Base-by-base conservation (phyloP, 2,329 filamentous ascomycete genomes). In the Coniella vitis region DNA sequence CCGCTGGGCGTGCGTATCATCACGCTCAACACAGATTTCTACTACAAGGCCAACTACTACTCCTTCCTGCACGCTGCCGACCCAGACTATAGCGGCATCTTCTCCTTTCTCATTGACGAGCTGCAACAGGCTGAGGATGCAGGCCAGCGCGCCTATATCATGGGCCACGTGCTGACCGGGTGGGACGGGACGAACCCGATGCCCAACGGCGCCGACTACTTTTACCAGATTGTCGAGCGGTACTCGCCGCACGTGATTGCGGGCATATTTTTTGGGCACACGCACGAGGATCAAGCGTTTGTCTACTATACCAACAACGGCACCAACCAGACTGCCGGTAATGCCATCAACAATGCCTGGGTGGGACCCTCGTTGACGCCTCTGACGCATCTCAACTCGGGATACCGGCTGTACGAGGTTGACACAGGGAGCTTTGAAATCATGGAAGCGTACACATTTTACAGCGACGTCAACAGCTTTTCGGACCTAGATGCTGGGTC, bases 171-270 rank as follows among this genome's bases (percentile, higher is more conserved):
- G 12, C 67, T 76, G 8, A 70, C 68, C 20, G 76, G 77, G 7
- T 80, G 75, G 51, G 75, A 79, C 56, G 76, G 76, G 21, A 61
- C 61, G 3, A 79, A 79, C 49, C 71, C 75, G 3, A 67, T 73
- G 58, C 71, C 71, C 35, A 69, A 69, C 47, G 63, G 67, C 41
- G 65, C 68, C 12, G 63, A 70, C 52, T 63, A 67, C 50, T 63
- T 72, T 32, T 67, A 69, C 41, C 61, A 66, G 48, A 65, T 71
- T 36, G 57, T 69, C 3, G 62, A 66, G 47, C 64, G 69, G 12
- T 73, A 69, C 56, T 63, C 64, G 10, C 70, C 72, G 4, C 65
- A 67, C 20, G 72, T 69, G 1, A 67, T 72, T 32, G 65, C 68
- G 5, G 67, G 60, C 7, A 55, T 69, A 1, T 73, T 70, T 54